phyloP scores from a whole-genome alignment of 2,329 filamentous ascomycete species.

The Lasiodiplodia sp. region DNA sequence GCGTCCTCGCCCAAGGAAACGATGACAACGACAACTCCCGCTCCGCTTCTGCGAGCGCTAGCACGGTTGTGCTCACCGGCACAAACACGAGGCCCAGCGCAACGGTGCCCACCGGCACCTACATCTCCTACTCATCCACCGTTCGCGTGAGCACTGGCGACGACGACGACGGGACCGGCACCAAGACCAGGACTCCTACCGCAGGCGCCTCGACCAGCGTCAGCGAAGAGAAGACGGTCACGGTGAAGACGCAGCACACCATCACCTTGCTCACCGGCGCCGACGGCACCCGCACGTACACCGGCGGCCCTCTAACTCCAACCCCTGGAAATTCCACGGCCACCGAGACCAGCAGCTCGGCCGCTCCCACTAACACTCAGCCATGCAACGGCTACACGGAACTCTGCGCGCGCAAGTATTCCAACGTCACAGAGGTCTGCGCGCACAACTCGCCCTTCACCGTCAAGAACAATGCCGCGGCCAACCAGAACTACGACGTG shows the following conservation, averaged over 20 bases:
- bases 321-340: conserved; percentile 8
- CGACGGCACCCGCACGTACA: conserved; percentile 17
- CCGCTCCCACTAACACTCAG: conserved; percentile 48
- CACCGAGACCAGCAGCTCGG: conserved; percentile 38
- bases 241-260: conserved; percentile 20
- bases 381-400: conserved; percentile 52
- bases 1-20: conserved; percentile 19
- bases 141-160: conserved; percentile 18
- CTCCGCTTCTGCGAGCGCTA: not conserved
- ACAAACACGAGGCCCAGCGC: conserved; percentile 16
- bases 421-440: conserved; percentile 51
- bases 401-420: conserved; percentile 49
- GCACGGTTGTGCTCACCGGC: conserved; percentile 10
- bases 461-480: conserved; percentile 42
- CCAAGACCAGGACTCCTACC: conserved; percentile 2
- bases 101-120: conserved; percentile 25
- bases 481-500: conserved; percentile 48
- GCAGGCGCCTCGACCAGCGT: conserved; percentile 7
- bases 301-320: conserved; percentile 24
- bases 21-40: not conserved
- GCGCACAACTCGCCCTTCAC: conserved; percentile 51
- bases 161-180: conserved; percentile 1
- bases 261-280: conserved; percentile 26
- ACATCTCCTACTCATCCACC: conserved; percentile 27
- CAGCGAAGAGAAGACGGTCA: conserved; percentile 23